These are phyloP conservation scores for Phytophthora parvispora DNA, from an alignment of 352 stramenopile species.

Conservation along the genomic window DNA sequence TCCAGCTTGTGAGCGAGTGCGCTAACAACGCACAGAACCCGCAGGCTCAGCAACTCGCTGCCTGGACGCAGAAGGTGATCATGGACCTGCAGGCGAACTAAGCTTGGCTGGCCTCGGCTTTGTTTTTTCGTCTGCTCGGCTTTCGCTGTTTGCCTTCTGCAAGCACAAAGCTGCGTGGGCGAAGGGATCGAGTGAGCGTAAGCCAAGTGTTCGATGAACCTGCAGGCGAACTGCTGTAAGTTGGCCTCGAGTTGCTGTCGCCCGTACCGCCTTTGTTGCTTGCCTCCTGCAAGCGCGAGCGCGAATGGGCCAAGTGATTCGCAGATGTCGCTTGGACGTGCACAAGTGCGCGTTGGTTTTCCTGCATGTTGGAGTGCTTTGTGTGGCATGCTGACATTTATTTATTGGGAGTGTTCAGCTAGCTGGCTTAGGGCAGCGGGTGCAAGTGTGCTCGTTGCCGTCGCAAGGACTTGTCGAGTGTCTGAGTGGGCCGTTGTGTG, in stretches of 20 bases:
- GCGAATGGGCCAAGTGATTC: conserved; percentile 13
- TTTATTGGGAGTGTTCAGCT: conserved; percentile 43
- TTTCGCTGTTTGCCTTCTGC: conserved; percentile 46
- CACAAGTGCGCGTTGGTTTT: conserved; percentile 11
- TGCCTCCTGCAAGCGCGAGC: conserved; percentile 43
- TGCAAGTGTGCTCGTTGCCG: conserved; percentile 5
- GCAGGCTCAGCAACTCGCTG: conserved; percentile 76
- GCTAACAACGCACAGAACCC: conserved; percentile 68
- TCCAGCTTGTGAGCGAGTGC: conserved; percentile 81
- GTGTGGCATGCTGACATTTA: conserved; percentile 35
- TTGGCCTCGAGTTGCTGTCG: conserved; percentile 16
- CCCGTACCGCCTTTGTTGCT: conserved; percentile 21
- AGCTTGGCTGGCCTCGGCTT: conserved; percentile 17
- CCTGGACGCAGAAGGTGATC: conserved; percentile 84
- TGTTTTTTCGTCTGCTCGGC: conserved; percentile 12
- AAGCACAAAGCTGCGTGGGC: conserved; percentile 9
- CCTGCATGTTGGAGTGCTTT: conserved; percentile 38
- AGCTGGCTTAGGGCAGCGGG: conserved; percentile 7
- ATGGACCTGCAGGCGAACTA: conserved; percentile 74
- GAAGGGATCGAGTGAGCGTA: conserved; percentile 8
- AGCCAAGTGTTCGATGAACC: conserved; percentile 26
- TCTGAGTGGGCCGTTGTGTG: conserved; percentile 16
- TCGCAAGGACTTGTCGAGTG: conserved; percentile 16
- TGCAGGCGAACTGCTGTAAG: conserved; percentile 45
- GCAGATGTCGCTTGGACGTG: conserved; percentile 12